Percentiles rank a stretch among this genome's conserved stretches.
These are phyloP conservation scores for Cutaneotrichosporon dermatis DNA, from an alignment of 1,284 basidiomycete species.

Conservation along the genomic window DNA sequence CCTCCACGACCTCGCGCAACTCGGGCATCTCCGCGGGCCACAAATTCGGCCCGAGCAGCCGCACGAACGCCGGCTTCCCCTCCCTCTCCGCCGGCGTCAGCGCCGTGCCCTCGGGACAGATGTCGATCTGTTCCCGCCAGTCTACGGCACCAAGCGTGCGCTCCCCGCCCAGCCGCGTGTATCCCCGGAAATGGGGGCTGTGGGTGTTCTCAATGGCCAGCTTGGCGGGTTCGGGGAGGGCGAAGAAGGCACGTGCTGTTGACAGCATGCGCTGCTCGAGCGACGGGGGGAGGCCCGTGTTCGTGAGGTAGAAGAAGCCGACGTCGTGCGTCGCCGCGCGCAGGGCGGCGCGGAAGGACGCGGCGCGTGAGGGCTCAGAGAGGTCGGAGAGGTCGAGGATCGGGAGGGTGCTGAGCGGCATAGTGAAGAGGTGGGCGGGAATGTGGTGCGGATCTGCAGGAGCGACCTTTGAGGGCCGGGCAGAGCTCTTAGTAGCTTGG, in stretches of 20 bases:
- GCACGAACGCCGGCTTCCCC: constrained; percentile 1
- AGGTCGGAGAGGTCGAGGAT: constrained; percentile 15
- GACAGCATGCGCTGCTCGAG: constrained; percentile 26
- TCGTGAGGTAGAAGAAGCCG: constrained; percentile 38
- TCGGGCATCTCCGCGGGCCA: constrained; percentile 14
- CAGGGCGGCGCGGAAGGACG: constrained; percentile 13
- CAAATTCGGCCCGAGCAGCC: constrained; percentile 16
- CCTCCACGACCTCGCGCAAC: constrained; percentile 1
- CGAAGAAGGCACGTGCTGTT: constrained; percentile 29
- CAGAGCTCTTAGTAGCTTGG: too few species aligned
- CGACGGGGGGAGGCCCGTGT: constrained; percentile 23
- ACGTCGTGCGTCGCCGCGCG: constrained; percentile 12
- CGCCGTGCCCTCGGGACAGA: constrained; percentile 11
- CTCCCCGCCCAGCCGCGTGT: constrained; percentile 17
- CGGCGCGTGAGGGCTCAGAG: not conserved
- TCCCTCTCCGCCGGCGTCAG: not conserved
- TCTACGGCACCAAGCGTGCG: constrained; percentile 13
- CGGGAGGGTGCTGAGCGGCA: constrained; percentile 6
- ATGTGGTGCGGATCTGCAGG: too few species aligned
- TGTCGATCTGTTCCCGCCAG: constrained; percentile 19
- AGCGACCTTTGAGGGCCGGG: too few species aligned
- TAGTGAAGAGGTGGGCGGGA: too few species aligned
- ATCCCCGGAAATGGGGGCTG: constrained; percentile 16
- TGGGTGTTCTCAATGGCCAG: constrained; percentile 32
- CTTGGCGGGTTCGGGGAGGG: constrained; percentile 27